Evolutionary conservation across 2,329 filamentous ascomycete genomes (phyloP).

Genomic region (Lasiodiplodia citricola): DNA sequence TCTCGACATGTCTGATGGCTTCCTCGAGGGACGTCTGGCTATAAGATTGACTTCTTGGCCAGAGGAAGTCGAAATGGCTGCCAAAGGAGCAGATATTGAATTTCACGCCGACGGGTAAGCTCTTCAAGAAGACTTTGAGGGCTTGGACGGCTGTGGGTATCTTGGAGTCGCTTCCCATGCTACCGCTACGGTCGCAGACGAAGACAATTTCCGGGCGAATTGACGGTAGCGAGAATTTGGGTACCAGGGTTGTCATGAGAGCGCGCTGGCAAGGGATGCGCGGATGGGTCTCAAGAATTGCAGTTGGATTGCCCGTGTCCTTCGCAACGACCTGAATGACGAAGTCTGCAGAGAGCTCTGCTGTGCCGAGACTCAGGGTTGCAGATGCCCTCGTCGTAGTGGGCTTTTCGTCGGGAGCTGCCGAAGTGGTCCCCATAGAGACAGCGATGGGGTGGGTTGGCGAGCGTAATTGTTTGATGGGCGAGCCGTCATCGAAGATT

Average conservation of each 20-base stretch:
- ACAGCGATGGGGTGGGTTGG: constrained; percentile 72
- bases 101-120: constrained; percentile 65
- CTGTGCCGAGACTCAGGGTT: constrained; percentile 58
- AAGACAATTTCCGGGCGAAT: constrained; percentile 70
- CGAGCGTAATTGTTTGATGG: constrained; percentile 67
- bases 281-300: constrained; percentile 70
- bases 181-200: constrained; percentile 73
- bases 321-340: constrained; percentile 68
- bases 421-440: constrained; percentile 64
- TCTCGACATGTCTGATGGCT: constrained; percentile 51
- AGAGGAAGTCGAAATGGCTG: constrained; percentile 52
- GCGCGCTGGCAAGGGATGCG: constrained; percentile 66
- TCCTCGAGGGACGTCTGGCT: constrained; percentile 50
- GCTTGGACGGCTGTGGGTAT: constrained; percentile 62
- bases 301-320: constrained; percentile 64
- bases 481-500: constrained; percentile 61
- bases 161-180: constrained; percentile 57
- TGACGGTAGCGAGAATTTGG: constrained; percentile 67
- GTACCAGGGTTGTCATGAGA: constrained; percentile 73
- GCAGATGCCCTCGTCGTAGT: constrained; percentile 67
- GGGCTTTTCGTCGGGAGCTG: constrained; percentile 52
- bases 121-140: constrained; percentile 69
- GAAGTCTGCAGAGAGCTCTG: constrained; percentile 68
- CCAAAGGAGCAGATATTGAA: constrained; percentile 78
- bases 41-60: constrained; percentile 55